Conservation (phyloP, 352 stramenopile species). For the Phytophthora citrophthora region DNA sequence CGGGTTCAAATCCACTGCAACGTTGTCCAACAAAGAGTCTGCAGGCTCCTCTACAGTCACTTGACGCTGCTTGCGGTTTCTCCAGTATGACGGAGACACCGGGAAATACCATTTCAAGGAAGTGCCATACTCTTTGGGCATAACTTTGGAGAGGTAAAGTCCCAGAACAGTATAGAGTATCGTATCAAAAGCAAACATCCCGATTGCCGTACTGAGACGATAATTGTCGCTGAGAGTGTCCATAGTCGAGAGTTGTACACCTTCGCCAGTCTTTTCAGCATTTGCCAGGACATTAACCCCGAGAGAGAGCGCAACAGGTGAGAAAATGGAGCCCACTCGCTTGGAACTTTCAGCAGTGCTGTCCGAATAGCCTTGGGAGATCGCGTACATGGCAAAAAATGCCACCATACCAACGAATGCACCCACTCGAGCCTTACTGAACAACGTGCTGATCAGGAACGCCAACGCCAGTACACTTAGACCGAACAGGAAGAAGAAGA, state of each 20-base stretch:
- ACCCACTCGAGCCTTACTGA: slow-evolving; percentile 59
- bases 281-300: slow-evolving; percentile 58
- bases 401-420: slow-evolving; percentile 77
- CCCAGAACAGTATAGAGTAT: slow-evolving; percentile 90
- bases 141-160: slow-evolving; percentile 89
- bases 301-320: slow-evolving; percentile 63
- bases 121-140: slow-evolving; percentile 92
- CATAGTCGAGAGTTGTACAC: slow-evolving; percentile 55
- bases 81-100: slow-evolving; percentile 55
- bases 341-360: slow-evolving; percentile 38
- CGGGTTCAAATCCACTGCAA: slow-evolving; percentile 49
- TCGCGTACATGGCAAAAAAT: slow-evolving; percentile 88
- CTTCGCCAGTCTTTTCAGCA: slow-evolving; percentile 49
- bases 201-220: slow-evolving; percentile 52
- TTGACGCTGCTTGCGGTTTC: slow-evolving; percentile 6
- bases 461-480: slow-evolving; percentile 46
- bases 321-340: slow-evolving; percentile 50
- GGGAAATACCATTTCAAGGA: slow-evolving; percentile 92
- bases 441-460: slow-evolving; percentile 75
- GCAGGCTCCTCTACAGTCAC: not conserved
- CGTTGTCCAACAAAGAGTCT: slow-evolving; percentile 20
- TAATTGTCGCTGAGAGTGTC: slow-evolving; percentile 50
- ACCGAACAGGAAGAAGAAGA: slow-evolving; percentile 79
- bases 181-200: slow-evolving; percentile 84
- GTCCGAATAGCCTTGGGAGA: slow-evolving; percentile 46